Base-by-base conservation (phyloP, 2,329 filamentous ascomycete genomes). In the Calonectria fujianensis region DNA sequence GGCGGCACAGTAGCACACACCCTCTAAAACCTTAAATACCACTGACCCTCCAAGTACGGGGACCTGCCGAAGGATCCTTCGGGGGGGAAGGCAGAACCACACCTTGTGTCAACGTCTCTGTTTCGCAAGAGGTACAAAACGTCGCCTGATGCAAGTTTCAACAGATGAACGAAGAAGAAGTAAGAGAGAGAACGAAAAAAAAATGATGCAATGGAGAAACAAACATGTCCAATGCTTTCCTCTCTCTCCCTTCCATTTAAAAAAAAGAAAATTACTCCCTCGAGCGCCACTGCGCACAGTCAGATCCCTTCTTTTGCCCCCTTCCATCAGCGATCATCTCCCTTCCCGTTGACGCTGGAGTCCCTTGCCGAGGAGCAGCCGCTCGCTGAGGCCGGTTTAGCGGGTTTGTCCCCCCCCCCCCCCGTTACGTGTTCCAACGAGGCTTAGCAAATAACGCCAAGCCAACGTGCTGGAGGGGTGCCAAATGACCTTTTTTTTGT, bases 371-470 rank as follows among this genome's bases (percentile, higher is more conserved):
- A 63, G 57, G 18, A 41, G 35, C 57, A 63, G 57, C 35, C 37
- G 57, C 27, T 45, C 37, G 45, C 45, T 52, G 41, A 20, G 35
- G 29, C 41, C 16, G 32, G 24, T 29, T 59, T 37, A 52, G 32
- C 51, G 48, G 61, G 52, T 14, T 45, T 37, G 45, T 10, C 13
- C 45, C 54, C 37, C 20, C 13, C 20, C 51, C 37, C 39, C 39
- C 41, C 41, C 18, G 16, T 74, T 77, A 75, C 76, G 76, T 75
- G 76, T 75, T 76, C 74, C 32, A 65, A 64, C 37, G 78, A 80
- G 80, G 79, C 80, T 81, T 79, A 80, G 80, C 76, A 73, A 48
- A 29, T 24, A 35, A 72, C 37, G 54, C 70, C 72, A 70, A 72
- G 64, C 27, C 51, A n/a, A 57, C 61, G 31, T 39, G 29, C 29